phyloP scores from a whole-genome alignment of 345 rosid species.

The Sonneratia caseolaris region DNA sequence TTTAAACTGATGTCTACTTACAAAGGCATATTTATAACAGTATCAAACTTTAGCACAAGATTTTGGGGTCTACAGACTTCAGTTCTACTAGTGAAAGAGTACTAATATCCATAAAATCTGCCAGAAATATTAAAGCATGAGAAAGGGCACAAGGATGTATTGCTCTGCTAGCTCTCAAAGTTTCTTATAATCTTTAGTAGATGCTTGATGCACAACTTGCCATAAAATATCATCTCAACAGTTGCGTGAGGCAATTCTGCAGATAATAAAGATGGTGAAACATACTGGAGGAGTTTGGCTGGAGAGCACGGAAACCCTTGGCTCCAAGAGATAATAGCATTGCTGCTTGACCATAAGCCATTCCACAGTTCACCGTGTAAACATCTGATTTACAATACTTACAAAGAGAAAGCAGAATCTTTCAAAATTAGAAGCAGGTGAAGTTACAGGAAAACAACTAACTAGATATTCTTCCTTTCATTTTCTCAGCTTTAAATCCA shows the following conservation, averaged over 20 bases:
- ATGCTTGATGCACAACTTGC: not conserved
- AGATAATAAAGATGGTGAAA: conserved; percentile 5
- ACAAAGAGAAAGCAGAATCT: conserved; percentile 8
- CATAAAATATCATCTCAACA: not conserved
- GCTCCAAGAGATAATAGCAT: conserved; percentile 81
- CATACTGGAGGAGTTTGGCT: conserved; percentile 70
- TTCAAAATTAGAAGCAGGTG: conserved; percentile 2
- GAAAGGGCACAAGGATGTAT: too few species aligned
- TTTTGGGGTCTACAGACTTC: too few species aligned
- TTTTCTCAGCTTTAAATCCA: not conserved
- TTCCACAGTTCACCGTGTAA: conserved; percentile 69
- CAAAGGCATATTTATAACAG: too few species aligned
- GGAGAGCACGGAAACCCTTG: conserved; percentile 65
- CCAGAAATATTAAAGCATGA: too few species aligned
- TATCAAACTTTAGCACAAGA: too few species aligned
- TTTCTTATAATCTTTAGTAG: not conserved
- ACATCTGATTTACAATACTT: conserved; percentile 65
- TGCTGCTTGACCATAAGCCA: conserved; percentile 95
- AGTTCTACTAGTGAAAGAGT: too few species aligned
- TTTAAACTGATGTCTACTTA: not conserved
- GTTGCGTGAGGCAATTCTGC: too few species aligned
- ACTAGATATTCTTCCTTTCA: not conserved
- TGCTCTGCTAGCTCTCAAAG: not conserved
- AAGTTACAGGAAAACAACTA: not conserved
- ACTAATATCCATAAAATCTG: too few species aligned